phyloP scores from a whole-genome alignment of 768 basidiomycete species.

The Cystofilobasidium bisporidii region DNA sequence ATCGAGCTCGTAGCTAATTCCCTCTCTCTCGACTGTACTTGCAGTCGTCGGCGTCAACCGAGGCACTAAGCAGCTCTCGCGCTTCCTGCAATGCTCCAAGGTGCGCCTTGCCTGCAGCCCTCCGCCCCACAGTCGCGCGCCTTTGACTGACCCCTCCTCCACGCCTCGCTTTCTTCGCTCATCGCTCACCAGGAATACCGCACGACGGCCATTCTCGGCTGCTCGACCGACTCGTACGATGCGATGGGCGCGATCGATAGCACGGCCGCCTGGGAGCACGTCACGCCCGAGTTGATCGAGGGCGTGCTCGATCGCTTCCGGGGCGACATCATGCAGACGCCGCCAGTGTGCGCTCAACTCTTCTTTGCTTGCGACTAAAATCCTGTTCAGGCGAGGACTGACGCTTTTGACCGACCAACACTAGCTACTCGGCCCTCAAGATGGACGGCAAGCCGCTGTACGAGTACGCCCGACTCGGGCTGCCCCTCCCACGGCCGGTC shows the following conservation, averaged over 20 bases:
- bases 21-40: neutral
- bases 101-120: slow-evolving; percentile 43
- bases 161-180: neutral
- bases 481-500: slow-evolving; percentile 88
- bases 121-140: neutral
- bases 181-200: slow-evolving; percentile 65
- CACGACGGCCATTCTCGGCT: slow-evolving; percentile 82
- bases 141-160: neutral
- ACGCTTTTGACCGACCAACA: neutral
- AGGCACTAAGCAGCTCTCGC: slow-evolving; percentile 74
- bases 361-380: too few species aligned
- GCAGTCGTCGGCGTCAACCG: slow-evolving; percentile 79
- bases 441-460: slow-evolving; percentile 95
- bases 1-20: neutral
- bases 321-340: slow-evolving; percentile 80
- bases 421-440: slow-evolving; percentile 91
- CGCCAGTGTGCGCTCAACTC: slow-evolving; percentile 62
- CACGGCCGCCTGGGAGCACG: slow-evolving; percentile 56
- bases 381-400: neutral
- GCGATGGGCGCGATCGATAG: slow-evolving; percentile 74
- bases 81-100: slow-evolving; percentile 84
- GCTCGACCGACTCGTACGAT: slow-evolving; percentile 90
- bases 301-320: slow-evolving; percentile 59
- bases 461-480: slow-evolving; percentile 86
- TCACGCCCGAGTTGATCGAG: slow-evolving; percentile 69